Percentiles rank a stretch among this genome's conserved stretches.
These are phyloP conservation scores for Penicillium sp. DNA, from an alignment of 2,329 filamentous ascomycete genomes.

Conservation along the genomic window DNA sequence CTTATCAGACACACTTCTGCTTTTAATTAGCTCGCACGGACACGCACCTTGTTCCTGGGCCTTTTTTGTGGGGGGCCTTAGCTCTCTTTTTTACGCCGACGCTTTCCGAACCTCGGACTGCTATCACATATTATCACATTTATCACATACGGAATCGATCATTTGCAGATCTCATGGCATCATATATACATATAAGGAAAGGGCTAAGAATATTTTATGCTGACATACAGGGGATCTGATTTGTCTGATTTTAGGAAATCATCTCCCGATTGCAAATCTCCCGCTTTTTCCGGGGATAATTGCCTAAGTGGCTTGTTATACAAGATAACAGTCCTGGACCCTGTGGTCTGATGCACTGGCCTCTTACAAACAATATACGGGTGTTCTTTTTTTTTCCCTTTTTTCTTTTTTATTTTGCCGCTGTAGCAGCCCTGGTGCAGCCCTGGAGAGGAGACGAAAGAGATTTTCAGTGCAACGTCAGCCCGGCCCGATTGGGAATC, in stretches of 20 bases:
- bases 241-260: not conserved
- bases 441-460: not conserved
- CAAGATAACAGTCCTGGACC: not conserved
- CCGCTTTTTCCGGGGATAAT: not conserved
- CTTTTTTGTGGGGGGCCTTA: not conserved
- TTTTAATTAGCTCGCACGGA: slow-evolving; percentile 13
- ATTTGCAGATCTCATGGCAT: not conserved
- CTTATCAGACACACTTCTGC: slow-evolving; percentile 27
- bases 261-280: not conserved
- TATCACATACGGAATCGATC: not conserved
- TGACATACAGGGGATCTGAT: not conserved
- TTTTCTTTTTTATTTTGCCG: not conserved
- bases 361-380: not conserved
- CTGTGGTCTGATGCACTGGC: not conserved
- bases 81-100: not conserved
- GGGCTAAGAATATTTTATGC: not conserved
- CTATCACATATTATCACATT: not conserved
- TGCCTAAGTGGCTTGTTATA: not conserved
- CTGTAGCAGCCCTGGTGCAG: not conserved
- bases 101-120: not conserved
- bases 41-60: not conserved
- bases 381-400: not conserved
- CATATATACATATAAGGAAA: not conserved
- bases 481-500: not conserved
- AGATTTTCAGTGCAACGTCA: not conserved